Base-by-base conservation (phyloP, 2,329 filamentous ascomycete genomes). In the Rasamsonia emersonii region DNA sequence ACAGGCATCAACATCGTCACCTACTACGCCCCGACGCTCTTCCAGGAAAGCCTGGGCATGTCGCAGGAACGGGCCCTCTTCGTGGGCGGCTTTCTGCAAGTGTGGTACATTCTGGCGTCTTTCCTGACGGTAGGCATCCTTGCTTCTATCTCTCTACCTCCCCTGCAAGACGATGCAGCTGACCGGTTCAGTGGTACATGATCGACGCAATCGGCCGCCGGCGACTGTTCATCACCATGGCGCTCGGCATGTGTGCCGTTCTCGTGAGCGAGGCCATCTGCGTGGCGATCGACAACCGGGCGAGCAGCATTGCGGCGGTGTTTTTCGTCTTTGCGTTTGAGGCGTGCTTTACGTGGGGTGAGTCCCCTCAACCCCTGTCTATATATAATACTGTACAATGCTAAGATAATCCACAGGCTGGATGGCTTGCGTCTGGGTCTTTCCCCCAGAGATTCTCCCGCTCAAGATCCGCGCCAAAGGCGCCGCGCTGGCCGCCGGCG, bases 1-100 rank as follows among this genome's bases (percentile, higher is more conserved):
- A 13, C 11, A 11, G n/a, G 24, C 9, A 24, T 35, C 9, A 35
- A 29, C 9, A 43, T 30, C 16, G 16, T 29, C 6, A 25, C 27
- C 11, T 28, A 61, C 36, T 61, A 62, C 32, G 47, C 54, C 3
- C 49, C 42, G 19, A 63, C 59, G 0, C 39, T 66, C 0, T 67
- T 65, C 35, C 45, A 59, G 14, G 42, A 55, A 14, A 58, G 53
- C 13, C 48, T 67, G 5, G 59, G 53, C 0, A 62, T 67, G 30
- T 45, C 45, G 10, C 38, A 46, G 2, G 49, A 56, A 16, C 53
- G 62, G 39, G 58, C 64, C 3, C 49, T 56, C 0, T 51, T 68
- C 21, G 62, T 68, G 59, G 58, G 59, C 3, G 60, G 62, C 2
- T 65, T 62, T 41, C 35, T 66, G 1, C 57, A 65, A 32, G 61